These are phyloP conservation scores for Myriosclerotinia curreyana DNA, from an alignment of 2,329 filamentous ascomycete species.

Conservation along the genomic window DNA sequence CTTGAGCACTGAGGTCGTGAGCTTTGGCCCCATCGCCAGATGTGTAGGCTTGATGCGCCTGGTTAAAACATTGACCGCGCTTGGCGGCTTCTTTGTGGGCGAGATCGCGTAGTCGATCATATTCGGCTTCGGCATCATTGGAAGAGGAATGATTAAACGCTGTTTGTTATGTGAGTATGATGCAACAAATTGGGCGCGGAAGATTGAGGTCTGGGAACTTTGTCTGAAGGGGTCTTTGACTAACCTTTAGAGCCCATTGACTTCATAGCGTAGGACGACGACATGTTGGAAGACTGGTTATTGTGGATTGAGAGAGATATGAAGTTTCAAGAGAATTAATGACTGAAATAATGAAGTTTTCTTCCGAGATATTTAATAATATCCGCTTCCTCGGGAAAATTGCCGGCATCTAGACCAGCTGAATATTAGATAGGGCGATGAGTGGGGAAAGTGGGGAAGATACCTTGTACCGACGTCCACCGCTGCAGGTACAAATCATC, in stretches of 20 bases:
- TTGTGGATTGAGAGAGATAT: background rate
- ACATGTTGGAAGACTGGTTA: slow-evolving; percentile 44
- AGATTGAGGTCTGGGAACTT: background rate
- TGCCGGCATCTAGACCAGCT: slow-evolving; percentile 15
- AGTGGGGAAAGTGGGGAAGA: background rate
- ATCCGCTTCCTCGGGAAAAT: slow-evolving; percentile 2
- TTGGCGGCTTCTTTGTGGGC: slow-evolving; percentile 78
- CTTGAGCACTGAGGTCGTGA: slow-evolving; percentile 78
- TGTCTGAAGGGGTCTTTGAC: background rate
- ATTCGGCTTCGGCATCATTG: slow-evolving; percentile 74
- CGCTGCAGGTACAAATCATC: slow-evolving; percentile 3
- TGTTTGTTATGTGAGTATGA: slow-evolving; percentile 40
- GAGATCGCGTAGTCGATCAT: slow-evolving; percentile 82
- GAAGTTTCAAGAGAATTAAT: background rate
- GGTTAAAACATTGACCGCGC: slow-evolving; percentile 72
- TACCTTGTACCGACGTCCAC: background rate
- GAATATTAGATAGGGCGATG: slow-evolving; percentile 1
- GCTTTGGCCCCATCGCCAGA: slow-evolving; percentile 76
- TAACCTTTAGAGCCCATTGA: slow-evolving; percentile 46
- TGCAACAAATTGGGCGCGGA: background rate
- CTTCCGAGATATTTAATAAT: background rate
- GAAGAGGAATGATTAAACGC: slow-evolving; percentile 73
- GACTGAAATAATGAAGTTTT: background rate
- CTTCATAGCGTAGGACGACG: slow-evolving; percentile 44
- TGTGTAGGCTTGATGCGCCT: slow-evolving; percentile 74